Evolutionary conservation across 768 basidiomycete genomes (phyloP).

Genomic region (Amyloporia xantha): DNA sequence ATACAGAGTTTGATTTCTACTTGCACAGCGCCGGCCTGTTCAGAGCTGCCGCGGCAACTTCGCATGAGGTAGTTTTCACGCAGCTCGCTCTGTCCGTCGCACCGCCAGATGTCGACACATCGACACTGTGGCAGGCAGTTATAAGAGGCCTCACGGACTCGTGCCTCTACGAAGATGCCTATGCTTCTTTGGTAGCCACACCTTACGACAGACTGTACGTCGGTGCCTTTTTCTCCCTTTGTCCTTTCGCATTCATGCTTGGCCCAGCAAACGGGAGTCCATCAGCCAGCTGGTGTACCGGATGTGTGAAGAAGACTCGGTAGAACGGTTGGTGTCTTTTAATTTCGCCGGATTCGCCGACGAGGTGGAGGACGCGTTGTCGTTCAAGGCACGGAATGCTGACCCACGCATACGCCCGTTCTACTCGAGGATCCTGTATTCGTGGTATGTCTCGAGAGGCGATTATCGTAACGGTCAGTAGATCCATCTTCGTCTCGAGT

Average conservation of each 20-base stretch:
- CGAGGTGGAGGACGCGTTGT: slow-evolving; percentile 82
- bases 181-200: slow-evolving; percentile 64
- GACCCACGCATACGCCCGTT: slow-evolving; percentile 81
- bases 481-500: background rate
- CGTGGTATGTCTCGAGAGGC: slow-evolving; percentile 82
- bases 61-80: slow-evolving; percentile 67
- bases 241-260: background rate
- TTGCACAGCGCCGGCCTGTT: slow-evolving; percentile 72
- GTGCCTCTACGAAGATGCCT: slow-evolving; percentile 81
- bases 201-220: slow-evolving; percentile 80
- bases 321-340: slow-evolving; percentile 70
- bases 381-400: slow-evolving; percentile 90
- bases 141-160: slow-evolving; percentile 72
- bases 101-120: slow-evolving; percentile 43
- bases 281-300: slow-evolving; percentile 77
- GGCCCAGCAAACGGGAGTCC: slow-evolving; percentile 69
- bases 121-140: slow-evolving; percentile 73
- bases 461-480: slow-evolving; percentile 87
- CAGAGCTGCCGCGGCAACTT: slow-evolving; percentile 46
- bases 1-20: slow-evolving; percentile 70
- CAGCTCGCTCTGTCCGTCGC: slow-evolving; percentile 75
- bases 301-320: slow-evolving; percentile 88
- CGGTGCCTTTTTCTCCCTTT: background rate
- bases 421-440: slow-evolving; percentile 89
- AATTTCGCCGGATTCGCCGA: slow-evolving; percentile 81